Percentiles rank a stretch among this genome's conserved stretches.
These are phyloP conservation scores for Xylariales sp. DNA, from an alignment of 2,329 filamentous ascomycete species.

Conservation along the genomic window DNA sequence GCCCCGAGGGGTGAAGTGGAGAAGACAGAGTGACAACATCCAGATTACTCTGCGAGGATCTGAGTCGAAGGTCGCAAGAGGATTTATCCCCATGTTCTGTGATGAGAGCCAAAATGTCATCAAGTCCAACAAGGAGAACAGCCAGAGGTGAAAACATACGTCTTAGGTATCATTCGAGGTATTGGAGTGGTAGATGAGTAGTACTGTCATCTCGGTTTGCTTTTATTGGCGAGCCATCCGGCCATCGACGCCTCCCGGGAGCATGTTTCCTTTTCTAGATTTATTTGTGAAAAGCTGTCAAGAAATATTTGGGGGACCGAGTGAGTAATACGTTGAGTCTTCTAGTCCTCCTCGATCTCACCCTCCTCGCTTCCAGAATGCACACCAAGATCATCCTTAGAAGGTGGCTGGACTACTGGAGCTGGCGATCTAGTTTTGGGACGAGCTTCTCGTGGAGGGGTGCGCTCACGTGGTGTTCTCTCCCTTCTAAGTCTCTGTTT, in stretches of 20 bases:
- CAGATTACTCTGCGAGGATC: too few relatives aligned
- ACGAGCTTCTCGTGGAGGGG: constrained; percentile 52
- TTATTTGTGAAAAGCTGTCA: too few relatives aligned
- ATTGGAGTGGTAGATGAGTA: too few relatives aligned
- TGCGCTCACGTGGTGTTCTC: constrained; percentile 55
- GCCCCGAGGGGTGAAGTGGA: too few relatives aligned
- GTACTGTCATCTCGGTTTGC: too few relatives aligned
- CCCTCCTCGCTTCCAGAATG: constrained; percentile 94
- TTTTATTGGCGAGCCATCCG: too few relatives aligned
- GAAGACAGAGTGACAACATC: too few relatives aligned
- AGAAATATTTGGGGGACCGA: neutral
- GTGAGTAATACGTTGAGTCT: neutral
- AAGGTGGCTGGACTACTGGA: constrained; percentile 28
- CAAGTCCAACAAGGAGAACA: neutral
- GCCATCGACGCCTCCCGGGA: too few relatives aligned
- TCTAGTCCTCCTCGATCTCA: constrained; percentile 83
- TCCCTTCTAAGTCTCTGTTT: constrained; percentile 54
- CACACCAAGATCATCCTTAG: constrained; percentile 56
- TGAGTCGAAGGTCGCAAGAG: too few relatives aligned
- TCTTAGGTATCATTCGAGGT: neutral
- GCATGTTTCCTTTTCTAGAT: too few relatives aligned
- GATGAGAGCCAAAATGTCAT: neutral
- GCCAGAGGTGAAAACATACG: constrained; percentile 1
- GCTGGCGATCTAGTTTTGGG: constrained; percentile 56
- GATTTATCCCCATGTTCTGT: too few relatives aligned